Evolutionary conservation across 2,329 filamentous ascomycete genomes (phyloP).

Genomic region (Passalora sequoiae): DNA sequence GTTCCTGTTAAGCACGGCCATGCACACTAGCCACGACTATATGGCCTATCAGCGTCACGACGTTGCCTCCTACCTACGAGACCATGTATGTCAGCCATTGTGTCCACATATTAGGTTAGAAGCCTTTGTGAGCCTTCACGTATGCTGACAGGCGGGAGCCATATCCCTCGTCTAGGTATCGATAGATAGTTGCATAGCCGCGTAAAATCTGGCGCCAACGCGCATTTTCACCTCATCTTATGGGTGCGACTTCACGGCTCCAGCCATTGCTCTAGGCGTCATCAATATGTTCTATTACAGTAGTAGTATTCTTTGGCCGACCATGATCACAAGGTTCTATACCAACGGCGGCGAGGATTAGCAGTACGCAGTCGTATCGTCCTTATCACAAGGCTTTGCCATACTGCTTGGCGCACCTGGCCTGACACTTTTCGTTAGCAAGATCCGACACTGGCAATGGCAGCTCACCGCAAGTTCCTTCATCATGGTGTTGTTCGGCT

Average conservation of each 20-base stretch:
- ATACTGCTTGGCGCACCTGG: constrained; percentile 42
- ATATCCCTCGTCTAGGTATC: too few relatives aligned
- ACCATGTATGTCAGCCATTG: too few relatives aligned
- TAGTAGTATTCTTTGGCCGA: constrained; percentile 23
- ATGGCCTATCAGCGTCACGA: too few relatives aligned
- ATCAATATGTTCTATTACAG: constrained; percentile 52
- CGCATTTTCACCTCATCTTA: constrained; percentile 42
- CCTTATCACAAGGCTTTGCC: constrained; percentile 44
- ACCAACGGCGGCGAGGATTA: constrained; percentile 13
- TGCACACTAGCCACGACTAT: too few relatives aligned
- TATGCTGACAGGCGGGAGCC: too few relatives aligned
- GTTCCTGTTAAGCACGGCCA: constrained; percentile 41
- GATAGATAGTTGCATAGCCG: too few relatives aligned
- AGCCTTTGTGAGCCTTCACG: too few relatives aligned
- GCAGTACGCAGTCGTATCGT: constrained; percentile 31
- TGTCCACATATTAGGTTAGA: too few relatives aligned
- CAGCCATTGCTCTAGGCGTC: constrained; percentile 37
- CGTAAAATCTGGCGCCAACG: constrained; percentile 45
- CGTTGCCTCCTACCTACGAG: too few relatives aligned
- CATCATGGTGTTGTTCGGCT: constrained; percentile 48
- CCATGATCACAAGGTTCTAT: constrained; percentile 45
- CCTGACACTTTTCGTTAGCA: constrained; percentile 40
- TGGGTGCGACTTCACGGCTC: constrained; percentile 46
- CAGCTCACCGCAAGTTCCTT: constrained; percentile 41
- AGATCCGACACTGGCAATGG: constrained; percentile 46